phyloP scores from a whole-genome alignment of 768 basidiomycete genomes.

The Tubosaeta sp. region DNA sequence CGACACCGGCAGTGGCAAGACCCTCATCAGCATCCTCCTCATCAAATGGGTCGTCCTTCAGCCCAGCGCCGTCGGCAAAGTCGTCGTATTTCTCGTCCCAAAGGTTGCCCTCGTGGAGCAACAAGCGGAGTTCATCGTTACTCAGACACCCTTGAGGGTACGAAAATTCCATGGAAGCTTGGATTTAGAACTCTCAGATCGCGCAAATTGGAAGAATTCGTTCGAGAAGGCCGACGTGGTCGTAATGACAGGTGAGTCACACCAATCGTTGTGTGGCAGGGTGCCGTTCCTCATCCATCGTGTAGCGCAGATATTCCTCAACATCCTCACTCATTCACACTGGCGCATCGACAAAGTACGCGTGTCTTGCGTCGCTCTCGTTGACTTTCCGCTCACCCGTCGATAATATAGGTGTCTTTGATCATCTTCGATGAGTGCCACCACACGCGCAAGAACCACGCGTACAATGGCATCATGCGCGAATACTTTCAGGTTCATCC shows the following conservation, averaged over 20 bases:
- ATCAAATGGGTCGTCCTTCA: slow-evolving; percentile 70
- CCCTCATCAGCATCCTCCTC: slow-evolving; percentile 55
- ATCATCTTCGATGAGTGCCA: slow-evolving; percentile 58
- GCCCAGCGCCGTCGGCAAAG: slow-evolving; percentile 48
- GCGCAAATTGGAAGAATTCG: slow-evolving; percentile 57
- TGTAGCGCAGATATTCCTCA: slow-evolving; percentile 77
- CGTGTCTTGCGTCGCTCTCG: background rate
- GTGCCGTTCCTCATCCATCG: slow-evolving; percentile 2
- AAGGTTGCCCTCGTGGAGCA: slow-evolving; percentile 84
- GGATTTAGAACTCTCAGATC: slow-evolving; percentile 67
- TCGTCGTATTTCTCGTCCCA: slow-evolving; percentile 78
- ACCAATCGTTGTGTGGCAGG: background rate
- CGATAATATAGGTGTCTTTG: slow-evolving; percentile 43
- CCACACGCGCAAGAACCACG: slow-evolving; percentile 52
- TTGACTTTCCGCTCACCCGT: background rate
- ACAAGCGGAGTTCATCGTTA: slow-evolving; percentile 62
- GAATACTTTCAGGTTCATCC: slow-evolving; percentile 47
- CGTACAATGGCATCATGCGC: slow-evolving; percentile 55
- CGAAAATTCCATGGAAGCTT: slow-evolving; percentile 65
- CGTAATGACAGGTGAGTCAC: slow-evolving; percentile 72
- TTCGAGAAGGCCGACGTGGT: slow-evolving; percentile 67
- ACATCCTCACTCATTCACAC: slow-evolving; percentile 75
- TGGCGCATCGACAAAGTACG: slow-evolving; percentile 64
- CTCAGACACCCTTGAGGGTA: slow-evolving; percentile 64
- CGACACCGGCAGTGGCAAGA: slow-evolving; percentile 61